These are phyloP conservation scores for Flueggea neowawraea DNA, from an alignment of 441 rosid genomes.

Conservation along the genomic window DNA sequence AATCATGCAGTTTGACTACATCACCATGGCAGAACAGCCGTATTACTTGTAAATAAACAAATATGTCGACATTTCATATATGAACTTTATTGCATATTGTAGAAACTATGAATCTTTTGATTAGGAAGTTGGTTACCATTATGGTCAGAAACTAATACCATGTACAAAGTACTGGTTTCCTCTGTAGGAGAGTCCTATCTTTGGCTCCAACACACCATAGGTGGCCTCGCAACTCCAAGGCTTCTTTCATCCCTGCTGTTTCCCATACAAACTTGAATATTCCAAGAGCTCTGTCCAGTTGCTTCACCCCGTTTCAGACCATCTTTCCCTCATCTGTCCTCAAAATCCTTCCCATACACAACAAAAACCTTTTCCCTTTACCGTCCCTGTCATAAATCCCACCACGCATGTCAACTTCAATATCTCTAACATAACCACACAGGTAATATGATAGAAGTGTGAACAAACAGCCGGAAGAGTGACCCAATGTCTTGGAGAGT, in stretches of 20 bases:
- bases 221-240: conserved; percentile 59
- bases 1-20: too few species aligned
- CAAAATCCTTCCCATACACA: conserved; percentile 68
- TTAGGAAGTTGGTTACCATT: background rate
- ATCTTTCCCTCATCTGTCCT: conserved; percentile 49
- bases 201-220: conserved; percentile 60
- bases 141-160: conserved; percentile 38
- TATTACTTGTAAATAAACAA: too few species aligned
- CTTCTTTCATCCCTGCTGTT: conserved; percentile 59
- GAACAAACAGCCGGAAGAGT: conserved; percentile 73
- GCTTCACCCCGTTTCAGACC: conserved; percentile 64
- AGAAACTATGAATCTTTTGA: too few species aligned
- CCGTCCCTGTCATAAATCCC: conserved; percentile 32
- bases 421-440: conserved; percentile 55
- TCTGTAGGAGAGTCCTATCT: conserved; percentile 37
- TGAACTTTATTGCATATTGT: too few species aligned
- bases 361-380: conserved; percentile 20
- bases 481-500: conserved; percentile 62
- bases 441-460: conserved; percentile 71
- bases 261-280: conserved; percentile 69
- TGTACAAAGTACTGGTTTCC: conserved; percentile 57
- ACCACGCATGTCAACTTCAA: conserved; percentile 69
- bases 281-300: conserved; percentile 59
- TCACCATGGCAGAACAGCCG: too few species aligned
- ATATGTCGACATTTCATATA: too few species aligned